A percentile compares a stretch with the other conserved stretches of the same genome.
phyloP scores from a whole-genome alignment of 2,329 filamentous ascomycete species.

The Hymenotorrendiella dingleyae region DNA sequence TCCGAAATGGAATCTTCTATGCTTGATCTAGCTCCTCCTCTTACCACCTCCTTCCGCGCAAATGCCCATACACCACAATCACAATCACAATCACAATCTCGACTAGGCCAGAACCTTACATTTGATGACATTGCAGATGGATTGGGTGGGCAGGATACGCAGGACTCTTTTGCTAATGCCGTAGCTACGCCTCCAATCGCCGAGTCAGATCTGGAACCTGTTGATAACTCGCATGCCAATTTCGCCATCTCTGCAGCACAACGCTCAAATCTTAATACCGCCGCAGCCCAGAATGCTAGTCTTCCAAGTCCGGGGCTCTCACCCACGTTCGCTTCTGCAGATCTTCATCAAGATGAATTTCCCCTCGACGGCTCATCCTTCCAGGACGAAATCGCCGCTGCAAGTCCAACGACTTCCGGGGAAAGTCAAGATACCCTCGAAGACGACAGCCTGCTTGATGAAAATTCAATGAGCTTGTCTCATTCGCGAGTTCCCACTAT shows the following conservation, averaged over 20 bases:
- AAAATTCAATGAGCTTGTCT: conserved; percentile 25
- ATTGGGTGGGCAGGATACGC: conserved; percentile 29
- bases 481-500: conserved; percentile 35
- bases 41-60: conserved; percentile 31
- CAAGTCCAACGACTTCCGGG: conserved; percentile 29
- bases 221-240: conserved; percentile 45
- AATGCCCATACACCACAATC: conserved; percentile 39
- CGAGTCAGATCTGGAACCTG: conserved; percentile 62
- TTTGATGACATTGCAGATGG: conserved; percentile 23
- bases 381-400: conserved; percentile 28
- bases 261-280: conserved; percentile 57
- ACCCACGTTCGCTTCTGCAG: conserved; percentile 73
- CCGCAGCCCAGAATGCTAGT: conserved; percentile 79
- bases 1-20: conserved; percentile 43
- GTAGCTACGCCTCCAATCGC: conserved; percentile 71
- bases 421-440: conserved; percentile 24
- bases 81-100: conserved; percentile 46
- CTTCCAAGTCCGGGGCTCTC: conserved; percentile 92
- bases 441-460: conserved; percentile 14
- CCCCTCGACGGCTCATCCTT: conserved; percentile 40
- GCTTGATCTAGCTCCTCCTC: conserved; percentile 16
- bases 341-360: conserved; percentile 32
- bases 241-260: conserved; percentile 41
- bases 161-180: conserved; percentile 53
- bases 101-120: conserved; percentile 35